Conservation (phyloP, 176 grass and related monocot genomes). For the Aegilops sharonensis region DNA sequence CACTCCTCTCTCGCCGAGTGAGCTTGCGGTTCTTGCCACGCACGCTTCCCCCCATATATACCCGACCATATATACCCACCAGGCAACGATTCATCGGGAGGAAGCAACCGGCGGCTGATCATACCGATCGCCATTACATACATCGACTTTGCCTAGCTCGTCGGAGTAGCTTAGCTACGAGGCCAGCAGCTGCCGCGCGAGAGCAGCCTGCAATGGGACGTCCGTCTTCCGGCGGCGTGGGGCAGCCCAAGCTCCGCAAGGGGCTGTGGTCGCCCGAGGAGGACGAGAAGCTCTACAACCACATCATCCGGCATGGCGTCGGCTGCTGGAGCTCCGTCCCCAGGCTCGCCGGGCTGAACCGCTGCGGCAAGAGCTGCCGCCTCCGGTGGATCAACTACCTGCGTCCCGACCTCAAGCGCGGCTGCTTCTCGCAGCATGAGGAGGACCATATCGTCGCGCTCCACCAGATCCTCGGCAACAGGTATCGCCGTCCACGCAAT, state of each 20-base stretch:
- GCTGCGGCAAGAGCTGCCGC: constrained; percentile 22
- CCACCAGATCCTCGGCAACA: constrained; percentile 1
- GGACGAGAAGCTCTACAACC: constrained; percentile 90
- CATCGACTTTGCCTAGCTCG: neutral
- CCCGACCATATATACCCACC: constrained; percentile 7
- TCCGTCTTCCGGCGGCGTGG: constrained; percentile 32
- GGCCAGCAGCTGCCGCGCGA: neutral
- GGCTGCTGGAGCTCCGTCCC: constrained; percentile 90
- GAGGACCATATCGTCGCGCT: constrained; percentile 13
- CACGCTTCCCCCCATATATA: constrained; percentile 42
- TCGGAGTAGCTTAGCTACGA: neutral
- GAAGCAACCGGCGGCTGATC: neutral
- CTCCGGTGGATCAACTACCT: constrained; percentile 22
- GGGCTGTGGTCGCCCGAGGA: constrained; percentile 89
- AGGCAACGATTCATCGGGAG: neutral
- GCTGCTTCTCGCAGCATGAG: neutral
- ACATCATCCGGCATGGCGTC: constrained; percentile 82
- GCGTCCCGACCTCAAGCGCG: constrained; percentile 3
- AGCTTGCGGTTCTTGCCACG: constrained; percentile 46
- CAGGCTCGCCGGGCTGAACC: constrained; percentile 49
- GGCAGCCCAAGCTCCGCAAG: constrained; percentile 78
- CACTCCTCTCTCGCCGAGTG: neutral
- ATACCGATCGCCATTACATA: constrained; percentile 20
- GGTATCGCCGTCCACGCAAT: neutral
- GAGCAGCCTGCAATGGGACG: constrained; percentile 48